Evolutionary conservation across 2,329 filamentous ascomycete genomes (phyloP).

Genomic region (Fusarium continuum): DNA sequence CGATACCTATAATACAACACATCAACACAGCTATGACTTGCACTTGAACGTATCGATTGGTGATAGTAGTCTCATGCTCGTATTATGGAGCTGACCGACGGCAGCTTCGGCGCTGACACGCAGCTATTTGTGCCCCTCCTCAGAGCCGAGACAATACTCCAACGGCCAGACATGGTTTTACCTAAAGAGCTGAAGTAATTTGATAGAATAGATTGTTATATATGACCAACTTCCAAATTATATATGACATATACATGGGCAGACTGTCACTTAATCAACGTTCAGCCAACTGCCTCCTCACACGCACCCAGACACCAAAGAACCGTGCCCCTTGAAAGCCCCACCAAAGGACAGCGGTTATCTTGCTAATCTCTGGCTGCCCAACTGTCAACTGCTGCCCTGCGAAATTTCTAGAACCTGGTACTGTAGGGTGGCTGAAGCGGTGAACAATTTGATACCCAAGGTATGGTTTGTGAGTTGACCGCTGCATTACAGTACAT

Average conservation of each 20-base stretch:
- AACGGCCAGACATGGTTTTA: not conserved
- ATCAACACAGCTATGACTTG: constrained; percentile 9
- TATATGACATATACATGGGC: not conserved
- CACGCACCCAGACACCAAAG: not conserved
- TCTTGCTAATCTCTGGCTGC: constrained; percentile 32
- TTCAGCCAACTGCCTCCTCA: not conserved
- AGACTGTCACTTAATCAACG: not conserved
- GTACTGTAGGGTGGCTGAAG: constrained; percentile 30
- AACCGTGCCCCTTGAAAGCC: constrained; percentile 9
- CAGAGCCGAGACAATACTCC: constrained; percentile 8
- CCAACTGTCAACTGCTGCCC: constrained; percentile 22
- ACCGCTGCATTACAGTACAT: constrained; percentile 11
- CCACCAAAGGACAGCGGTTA: constrained; percentile 22
- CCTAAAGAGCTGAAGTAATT: not conserved
- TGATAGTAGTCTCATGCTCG: constrained; percentile 19
- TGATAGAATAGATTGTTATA: not conserved
- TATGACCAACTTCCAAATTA: not conserved
- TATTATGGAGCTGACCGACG: constrained; percentile 26
- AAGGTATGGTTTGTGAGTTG: constrained; percentile 12
- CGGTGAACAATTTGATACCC: constrained; percentile 18
- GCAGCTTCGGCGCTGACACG: constrained; percentile 26
- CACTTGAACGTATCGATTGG: not conserved
- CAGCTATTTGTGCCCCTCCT: constrained; percentile 21
- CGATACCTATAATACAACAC: constrained; percentile 20
- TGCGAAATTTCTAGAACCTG: constrained; percentile 34